Evolutionary conservation across 1,284 basidiomycete genomes (phyloP).

Genomic region (Neonothopanus nambi): DNA sequence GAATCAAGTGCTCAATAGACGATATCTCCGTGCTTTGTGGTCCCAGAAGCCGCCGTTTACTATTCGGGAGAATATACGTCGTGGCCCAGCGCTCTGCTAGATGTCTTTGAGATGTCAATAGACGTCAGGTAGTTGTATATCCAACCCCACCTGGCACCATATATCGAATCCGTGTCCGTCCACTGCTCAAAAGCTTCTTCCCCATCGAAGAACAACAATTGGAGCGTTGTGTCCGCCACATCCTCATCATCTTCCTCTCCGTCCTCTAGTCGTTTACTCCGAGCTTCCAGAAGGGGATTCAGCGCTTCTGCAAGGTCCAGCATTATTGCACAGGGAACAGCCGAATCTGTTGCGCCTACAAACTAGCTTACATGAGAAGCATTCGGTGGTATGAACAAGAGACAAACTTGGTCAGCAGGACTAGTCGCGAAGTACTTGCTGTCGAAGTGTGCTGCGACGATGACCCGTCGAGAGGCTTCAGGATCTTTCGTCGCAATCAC

Average conservation of each 20-base stretch:
- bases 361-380: conserved; percentile 56
- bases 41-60: conserved; percentile 48
- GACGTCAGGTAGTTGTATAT: conserved; percentile 4
- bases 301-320: conserved; percentile 86
- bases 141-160: conserved; percentile 77
- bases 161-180: conserved; percentile 90
- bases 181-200: conserved; percentile 95
- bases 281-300: conserved; percentile 65
- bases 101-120: conserved; percentile 40
- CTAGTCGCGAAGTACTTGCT: conserved; percentile 84
- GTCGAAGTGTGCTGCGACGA: conserved; percentile 95
- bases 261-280: conserved; percentile 56
- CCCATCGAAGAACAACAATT: conserved; percentile 97
- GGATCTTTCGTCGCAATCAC: conserved; percentile 94
- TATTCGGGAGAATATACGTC: conserved; percentile 62
- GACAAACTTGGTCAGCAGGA: conserved; percentile 70
- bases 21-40: conserved; percentile 38
- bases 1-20: conserved; percentile 85
- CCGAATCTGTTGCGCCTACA: conserved; percentile 96
- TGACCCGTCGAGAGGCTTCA: conserved; percentile 70
- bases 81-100: conserved; percentile 82
- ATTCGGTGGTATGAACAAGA: background rate
- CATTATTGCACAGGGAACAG: conserved; percentile 93
- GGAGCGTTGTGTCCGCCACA: conserved; percentile 80
- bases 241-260: conserved; percentile 74